phyloP scores from a whole-genome alignment of 768 basidiomycete genomes.

The Leccinum imitatum region DNA sequence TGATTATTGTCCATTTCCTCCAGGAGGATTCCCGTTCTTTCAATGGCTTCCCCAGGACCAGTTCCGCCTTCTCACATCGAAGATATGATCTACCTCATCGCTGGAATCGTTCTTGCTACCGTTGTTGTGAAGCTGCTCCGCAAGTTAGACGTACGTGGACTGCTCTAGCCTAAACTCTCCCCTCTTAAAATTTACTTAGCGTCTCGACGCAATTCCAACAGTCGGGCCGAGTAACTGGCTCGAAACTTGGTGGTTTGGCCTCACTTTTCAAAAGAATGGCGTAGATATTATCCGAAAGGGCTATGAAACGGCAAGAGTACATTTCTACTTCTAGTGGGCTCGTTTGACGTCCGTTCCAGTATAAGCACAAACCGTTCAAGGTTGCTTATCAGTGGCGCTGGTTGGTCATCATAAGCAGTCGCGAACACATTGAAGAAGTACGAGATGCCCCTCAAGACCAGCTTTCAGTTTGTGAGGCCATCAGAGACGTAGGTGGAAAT shows the following conservation, averaged over 20 bases:
- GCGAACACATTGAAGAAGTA: conserved; percentile 39
- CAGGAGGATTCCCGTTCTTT: neutral
- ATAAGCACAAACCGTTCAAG: neutral
- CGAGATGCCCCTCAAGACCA: conserved; percentile 37
- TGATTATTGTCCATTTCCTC: neutral
- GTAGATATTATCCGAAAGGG: neutral
- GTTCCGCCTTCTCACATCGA: neutral
- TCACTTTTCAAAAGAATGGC: neutral
- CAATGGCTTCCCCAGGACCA: neutral
- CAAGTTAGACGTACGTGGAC: neutral
- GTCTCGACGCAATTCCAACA: neutral
- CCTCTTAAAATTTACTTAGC: neutral
- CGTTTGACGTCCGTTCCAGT: neutral
- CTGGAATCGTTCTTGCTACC: neutral
- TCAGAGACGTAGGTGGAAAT: conserved; percentile 33
- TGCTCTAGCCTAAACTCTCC: neutral
- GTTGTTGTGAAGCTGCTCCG: neutral
- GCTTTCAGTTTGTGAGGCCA: conserved; percentile 35
- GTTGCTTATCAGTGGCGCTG: neutral
- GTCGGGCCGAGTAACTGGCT: conserved; percentile 33
- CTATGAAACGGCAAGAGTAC: neutral
- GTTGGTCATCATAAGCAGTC: conserved; percentile 29
- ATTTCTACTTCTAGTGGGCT: neutral
- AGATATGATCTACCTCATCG: neutral
- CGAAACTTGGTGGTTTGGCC: conserved; percentile 18